These are phyloP conservation scores for Pigoraptor vietnamica DNA, from an alignment of 78 protist species.

Conservation along the genomic window DNA sequence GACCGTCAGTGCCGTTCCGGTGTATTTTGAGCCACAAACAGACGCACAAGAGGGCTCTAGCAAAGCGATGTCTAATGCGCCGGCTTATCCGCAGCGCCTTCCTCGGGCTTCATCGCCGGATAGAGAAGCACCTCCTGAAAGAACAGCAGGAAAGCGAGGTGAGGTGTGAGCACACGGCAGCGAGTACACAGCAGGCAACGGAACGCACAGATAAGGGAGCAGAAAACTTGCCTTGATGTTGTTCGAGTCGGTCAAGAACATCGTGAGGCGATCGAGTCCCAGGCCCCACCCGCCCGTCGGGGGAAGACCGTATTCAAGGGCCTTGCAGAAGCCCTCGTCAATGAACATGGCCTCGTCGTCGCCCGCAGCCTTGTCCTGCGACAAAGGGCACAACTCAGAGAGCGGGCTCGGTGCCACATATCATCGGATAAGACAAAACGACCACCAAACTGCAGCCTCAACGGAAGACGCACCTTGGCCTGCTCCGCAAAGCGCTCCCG, in stretches of 20 bases:
- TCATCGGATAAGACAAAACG: not conserved
- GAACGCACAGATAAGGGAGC: not conserved
- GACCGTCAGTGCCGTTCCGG: no score
- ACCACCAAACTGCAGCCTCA: not conserved
- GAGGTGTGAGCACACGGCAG: not conserved
- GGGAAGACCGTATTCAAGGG: constrained; percentile 98
- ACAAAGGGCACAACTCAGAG: not conserved
- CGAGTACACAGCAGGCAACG: not conserved
- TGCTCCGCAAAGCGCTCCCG: constrained; percentile 93
- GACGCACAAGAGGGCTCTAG: no score
- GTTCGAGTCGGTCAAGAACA: constrained; percentile 89
- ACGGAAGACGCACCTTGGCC: constrained; percentile 58
- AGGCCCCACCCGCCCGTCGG: constrained; percentile 99
- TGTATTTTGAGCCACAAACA: no score
- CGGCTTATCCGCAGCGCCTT: not conserved
- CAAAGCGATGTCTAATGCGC: not conserved
- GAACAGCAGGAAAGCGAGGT: no score
- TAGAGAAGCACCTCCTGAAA: constrained; percentile 93
- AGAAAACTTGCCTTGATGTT: constrained; percentile 81
- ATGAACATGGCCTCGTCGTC: constrained; percentile 92
- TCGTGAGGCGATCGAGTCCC: constrained; percentile 98
- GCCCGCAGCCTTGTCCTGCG: constrained; percentile 51
- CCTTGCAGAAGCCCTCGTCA: constrained; percentile 91
- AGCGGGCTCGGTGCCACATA: not conserved
- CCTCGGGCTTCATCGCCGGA: constrained; percentile 97